A percentile compares a stretch with the other conserved stretches of the same genome.
phyloP scores from a whole-genome alignment of 2,329 filamentous ascomycete genomes.

The Aspergillus sp. region DNA sequence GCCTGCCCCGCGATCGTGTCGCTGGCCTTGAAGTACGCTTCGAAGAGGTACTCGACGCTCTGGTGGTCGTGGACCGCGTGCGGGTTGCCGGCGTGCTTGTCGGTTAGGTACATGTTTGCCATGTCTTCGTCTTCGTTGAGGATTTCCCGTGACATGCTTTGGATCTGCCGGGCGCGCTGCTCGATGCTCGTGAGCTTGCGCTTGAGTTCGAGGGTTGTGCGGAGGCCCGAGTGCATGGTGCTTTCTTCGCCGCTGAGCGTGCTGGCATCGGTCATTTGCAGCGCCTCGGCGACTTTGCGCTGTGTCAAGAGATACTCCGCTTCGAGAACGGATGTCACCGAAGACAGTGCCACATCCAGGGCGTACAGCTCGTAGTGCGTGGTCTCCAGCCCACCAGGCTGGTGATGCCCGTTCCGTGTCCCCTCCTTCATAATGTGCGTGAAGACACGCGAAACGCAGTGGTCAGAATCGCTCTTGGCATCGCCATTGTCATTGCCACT shows the following conservation, averaged over 20 bases:
- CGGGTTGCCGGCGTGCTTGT: constrained; percentile 33
- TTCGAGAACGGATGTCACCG: constrained; percentile 39
- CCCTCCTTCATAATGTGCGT: background rate
- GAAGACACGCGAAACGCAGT: background rate
- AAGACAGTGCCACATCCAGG: constrained; percentile 40
- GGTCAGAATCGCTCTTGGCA: background rate
- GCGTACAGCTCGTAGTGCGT: constrained; percentile 42
- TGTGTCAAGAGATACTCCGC: constrained; percentile 35
- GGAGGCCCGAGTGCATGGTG: background rate
- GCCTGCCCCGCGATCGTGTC: constrained; percentile 40
- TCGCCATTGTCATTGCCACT: background rate
- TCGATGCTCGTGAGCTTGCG: constrained; percentile 33
- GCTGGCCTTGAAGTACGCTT: constrained; percentile 42
- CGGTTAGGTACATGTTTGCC: constrained; percentile 42
- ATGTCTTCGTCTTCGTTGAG: constrained; percentile 44
- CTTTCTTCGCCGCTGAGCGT: constrained; percentile 1
- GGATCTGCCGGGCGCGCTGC: constrained; percentile 41
- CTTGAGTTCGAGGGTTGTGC: constrained; percentile 5
- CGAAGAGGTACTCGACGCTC: constrained; percentile 44
- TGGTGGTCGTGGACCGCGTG: constrained; percentile 39
- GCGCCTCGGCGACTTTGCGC: constrained; percentile 17
- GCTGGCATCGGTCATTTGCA: constrained; percentile 15
- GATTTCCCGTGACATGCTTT: constrained; percentile 38
- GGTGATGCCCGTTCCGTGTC: background rate
- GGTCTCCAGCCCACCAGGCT: background rate